Percentiles rank a stretch among this genome's conserved stretches.
These are phyloP conservation scores for Chaetomiaceae sp. DNA, from an alignment of 2,329 filamentous ascomycete species.

Conservation along the genomic window DNA sequence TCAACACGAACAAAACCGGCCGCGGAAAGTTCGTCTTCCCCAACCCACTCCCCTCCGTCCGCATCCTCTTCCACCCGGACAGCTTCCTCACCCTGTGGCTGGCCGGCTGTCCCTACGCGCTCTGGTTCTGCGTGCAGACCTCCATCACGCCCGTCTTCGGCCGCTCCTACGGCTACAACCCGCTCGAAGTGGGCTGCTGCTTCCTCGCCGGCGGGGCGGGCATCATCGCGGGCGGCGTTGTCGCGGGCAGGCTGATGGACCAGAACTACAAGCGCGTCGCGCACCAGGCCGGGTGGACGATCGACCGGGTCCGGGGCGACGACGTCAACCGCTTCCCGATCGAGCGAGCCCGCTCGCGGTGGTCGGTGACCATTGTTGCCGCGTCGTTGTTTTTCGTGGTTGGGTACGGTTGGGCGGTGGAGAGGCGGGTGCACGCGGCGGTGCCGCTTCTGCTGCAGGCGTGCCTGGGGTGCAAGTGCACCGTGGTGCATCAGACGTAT, in stretches of 20 bases:
- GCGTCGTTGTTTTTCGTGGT: background rate
- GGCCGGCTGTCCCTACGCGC: constrained; percentile 1
- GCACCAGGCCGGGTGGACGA: background rate
- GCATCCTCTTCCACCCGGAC: constrained; percentile 4
- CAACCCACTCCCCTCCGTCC: background rate
- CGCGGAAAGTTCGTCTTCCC: constrained; percentile 1
- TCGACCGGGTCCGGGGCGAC: background rate
- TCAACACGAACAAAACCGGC: background rate
- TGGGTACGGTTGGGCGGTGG: background rate
- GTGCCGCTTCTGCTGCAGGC: constrained; percentile 2
- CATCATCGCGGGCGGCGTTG: constrained; percentile 1
- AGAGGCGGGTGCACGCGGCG: background rate
- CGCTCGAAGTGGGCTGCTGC: constrained; percentile 1
- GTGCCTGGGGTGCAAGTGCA: constrained; percentile 3
- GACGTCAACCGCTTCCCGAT: background rate
- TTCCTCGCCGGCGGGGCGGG: constrained; percentile 1
- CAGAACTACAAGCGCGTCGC: constrained; percentile 2
- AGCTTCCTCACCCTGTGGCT: constrained; percentile 2
- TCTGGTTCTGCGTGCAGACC: constrained; percentile 8
- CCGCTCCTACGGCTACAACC: background rate
- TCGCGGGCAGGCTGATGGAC: background rate
- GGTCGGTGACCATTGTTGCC: background rate
- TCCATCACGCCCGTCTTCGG: constrained; percentile 3
- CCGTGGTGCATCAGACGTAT: constrained; percentile 2
- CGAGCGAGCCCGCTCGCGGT: constrained; percentile 1